Percentiles rank a stretch among this genome's conserved stretches.
Evolutionary conservation across 2,329 filamentous ascomycete genomes (phyloP).

Genomic region (Fusarium chuoi): DNA sequence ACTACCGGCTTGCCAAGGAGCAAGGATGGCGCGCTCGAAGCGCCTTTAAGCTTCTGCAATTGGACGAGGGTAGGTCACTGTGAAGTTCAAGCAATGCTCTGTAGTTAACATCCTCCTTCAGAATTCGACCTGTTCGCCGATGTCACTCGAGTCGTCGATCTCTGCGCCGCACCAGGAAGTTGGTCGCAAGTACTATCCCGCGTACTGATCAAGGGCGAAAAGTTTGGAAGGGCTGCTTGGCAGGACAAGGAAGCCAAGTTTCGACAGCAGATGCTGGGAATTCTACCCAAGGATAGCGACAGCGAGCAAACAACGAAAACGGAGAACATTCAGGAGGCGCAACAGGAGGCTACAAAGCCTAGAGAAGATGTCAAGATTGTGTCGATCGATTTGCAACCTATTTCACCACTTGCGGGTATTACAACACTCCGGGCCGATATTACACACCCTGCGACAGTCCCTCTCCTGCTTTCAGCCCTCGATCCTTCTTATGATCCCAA

Average conservation of each 20-base stretch:
- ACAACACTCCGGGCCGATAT: slow-evolving; percentile 94
- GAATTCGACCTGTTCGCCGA: slow-evolving; percentile 94
- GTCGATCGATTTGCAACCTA: slow-evolving; percentile 94
- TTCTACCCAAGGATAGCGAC: slow-evolving; percentile 52
- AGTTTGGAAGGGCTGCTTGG: slow-evolving; percentile 87
- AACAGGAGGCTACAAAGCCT: slow-evolving; percentile 52
- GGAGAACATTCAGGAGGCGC: slow-evolving; percentile 22
- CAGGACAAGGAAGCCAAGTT: slow-evolving; percentile 81
- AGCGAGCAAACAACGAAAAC: slow-evolving; percentile 33
- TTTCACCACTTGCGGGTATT: slow-evolving; percentile 92
- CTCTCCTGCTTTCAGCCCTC: slow-evolving; percentile 84
- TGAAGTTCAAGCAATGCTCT: background rate
- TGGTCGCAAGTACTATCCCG: slow-evolving; percentile 98
- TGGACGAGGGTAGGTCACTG: slow-evolving; percentile 74
- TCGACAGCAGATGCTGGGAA: slow-evolving; percentile 67
- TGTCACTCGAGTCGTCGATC: slow-evolving; percentile 92
- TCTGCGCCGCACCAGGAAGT: slow-evolving; percentile 94
- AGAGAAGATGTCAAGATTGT: slow-evolving; percentile 89
- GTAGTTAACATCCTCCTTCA: slow-evolving; percentile 47
- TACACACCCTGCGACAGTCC: slow-evolving; percentile 94
- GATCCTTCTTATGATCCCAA: slow-evolving; percentile 73
- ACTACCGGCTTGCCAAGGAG: slow-evolving; percentile 97
- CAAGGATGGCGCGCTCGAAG: slow-evolving; percentile 97
- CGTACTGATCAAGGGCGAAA: slow-evolving; percentile 92
- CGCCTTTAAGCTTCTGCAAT: slow-evolving; percentile 95